Base-by-base conservation (phyloP, 2,329 filamentous ascomycete species). In the Aspergillus terreus region DNA sequence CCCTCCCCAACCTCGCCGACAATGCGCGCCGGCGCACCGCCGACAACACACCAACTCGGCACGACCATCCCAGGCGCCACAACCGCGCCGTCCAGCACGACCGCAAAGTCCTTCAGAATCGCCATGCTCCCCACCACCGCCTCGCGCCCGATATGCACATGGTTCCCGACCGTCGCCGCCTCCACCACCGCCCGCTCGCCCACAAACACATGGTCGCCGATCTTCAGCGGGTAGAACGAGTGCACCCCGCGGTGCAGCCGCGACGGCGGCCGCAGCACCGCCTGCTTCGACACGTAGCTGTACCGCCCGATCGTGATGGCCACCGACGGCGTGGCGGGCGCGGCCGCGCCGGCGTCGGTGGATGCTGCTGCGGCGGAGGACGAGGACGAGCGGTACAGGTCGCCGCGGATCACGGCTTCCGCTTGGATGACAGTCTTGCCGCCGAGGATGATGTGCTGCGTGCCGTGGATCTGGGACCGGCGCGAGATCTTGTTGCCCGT, bases 401-500 rank as follows among this genome's bases (percentile, higher is more conserved):
- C 94, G 42, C 92, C 94, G 44, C 94, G 87, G 67, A 99, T 90
- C 72, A 94, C 91, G 63, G 91, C 92, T 67, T 96, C 92, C 56
- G 91, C 87, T 79, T 96, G 91, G 66, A 99, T 95, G 56, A 97
- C 90, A 1, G 92, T 95, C 74, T 90, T 95, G 57, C 94, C 94
- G 61, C 91, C 94, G 2, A 99, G 87, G 73, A 96, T 96, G 74
- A 99, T 97, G 75, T 97, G 95, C 63, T 95, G 91, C 19, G 92
- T 96, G 64, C 94, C 94, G 65, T 95, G 88, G 62, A 99, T 90
- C 68, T 87, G 86, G 56, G 90, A 89, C 61, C 90, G 90, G 60
- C 94, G 90, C 36, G 92, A 92, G 64, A 99, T 94, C 77, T 97
- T 97, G 82, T 99, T 99, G 60, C 94, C 94, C 2, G 92, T 96